Conservation (phyloP, 345 rosid species). For the Heritiera fomes region DNA sequence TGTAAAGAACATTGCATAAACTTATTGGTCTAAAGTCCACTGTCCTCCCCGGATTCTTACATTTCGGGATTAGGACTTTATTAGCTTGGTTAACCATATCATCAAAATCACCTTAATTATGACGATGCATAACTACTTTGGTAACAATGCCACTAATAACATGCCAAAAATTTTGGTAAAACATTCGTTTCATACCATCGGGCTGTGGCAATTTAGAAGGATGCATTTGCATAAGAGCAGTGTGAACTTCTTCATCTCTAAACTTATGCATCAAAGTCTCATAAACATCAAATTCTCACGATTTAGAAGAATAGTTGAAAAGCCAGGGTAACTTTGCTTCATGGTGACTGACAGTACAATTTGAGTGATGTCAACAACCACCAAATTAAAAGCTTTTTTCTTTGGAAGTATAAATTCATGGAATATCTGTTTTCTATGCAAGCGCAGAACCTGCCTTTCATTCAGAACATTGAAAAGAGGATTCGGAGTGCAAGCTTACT, state of each 20-base stretch:
- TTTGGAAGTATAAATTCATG: constrained; percentile 13
- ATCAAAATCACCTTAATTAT: neutral
- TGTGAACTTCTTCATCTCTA: neutral
- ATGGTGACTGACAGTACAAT: neutral
- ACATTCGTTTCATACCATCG: neutral
- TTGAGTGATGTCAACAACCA: constrained; percentile 15
- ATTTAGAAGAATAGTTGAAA: neutral
- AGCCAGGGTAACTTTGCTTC: neutral
- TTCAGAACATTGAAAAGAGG: constrained; percentile 97
- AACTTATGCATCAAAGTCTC: neutral
- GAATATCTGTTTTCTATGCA: constrained; percentile 62
- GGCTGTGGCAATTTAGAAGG: neutral
- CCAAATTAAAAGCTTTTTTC: constrained; percentile 6
- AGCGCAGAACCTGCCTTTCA: constrained; percentile 98
- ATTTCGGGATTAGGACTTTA: neutral
- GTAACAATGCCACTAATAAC: neutral
- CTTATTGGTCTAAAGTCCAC: neutral
- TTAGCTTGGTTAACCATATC: neutral
- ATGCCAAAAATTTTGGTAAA: neutral
- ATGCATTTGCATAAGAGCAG: neutral
- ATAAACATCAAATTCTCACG: neutral
- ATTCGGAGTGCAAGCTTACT: constrained; percentile 80
- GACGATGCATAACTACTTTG: neutral
- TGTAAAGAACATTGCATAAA: neutral
- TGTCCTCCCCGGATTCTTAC: neutral